These are phyloP conservation scores for Xylaria sp. DNA, from an alignment of 2,329 filamentous ascomycete genomes.

Conservation along the genomic window DNA sequence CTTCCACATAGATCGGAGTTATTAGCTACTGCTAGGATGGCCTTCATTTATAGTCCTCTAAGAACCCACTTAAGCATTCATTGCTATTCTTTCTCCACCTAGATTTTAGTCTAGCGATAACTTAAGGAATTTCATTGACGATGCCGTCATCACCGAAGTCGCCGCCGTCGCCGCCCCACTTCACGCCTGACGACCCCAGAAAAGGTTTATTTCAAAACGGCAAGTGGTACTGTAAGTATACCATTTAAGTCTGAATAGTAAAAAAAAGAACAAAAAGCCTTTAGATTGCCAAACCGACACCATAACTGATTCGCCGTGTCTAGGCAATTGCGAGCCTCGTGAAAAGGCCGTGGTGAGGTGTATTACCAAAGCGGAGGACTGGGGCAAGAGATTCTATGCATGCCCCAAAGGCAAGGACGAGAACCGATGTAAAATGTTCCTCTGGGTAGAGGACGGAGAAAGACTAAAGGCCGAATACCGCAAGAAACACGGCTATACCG, in stretches of 20 bases:
- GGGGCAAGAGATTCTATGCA: conserved; percentile 64
- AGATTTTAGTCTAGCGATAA: neutral
- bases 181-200: conserved; percentile 19
- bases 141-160: conserved; percentile 25
- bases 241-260: neutral
- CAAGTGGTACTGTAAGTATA: conserved; percentile 55
- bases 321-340: conserved; percentile 63
- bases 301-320: neutral
- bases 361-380: conserved; percentile 62
- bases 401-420: conserved; percentile 59
- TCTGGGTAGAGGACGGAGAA: conserved; percentile 66
- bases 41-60: neutral
- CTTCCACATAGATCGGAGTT: neutral
- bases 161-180: conserved; percentile 15
- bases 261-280: neutral
- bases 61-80: neutral
- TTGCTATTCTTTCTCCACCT: neutral
- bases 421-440: conserved; percentile 65
- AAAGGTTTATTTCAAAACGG: conserved; percentile 50
- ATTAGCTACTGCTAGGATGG: no score
- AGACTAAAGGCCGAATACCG: conserved; percentile 58
- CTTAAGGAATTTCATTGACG: neutral
- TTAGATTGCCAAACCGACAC: neutral
- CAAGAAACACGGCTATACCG: conserved; percentile 58
- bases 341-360: conserved; percentile 61